Evolutionary conservation across 1,284 basidiomycete species (phyloP).

Genomic region (Gastroboletus turbinatus): DNA sequence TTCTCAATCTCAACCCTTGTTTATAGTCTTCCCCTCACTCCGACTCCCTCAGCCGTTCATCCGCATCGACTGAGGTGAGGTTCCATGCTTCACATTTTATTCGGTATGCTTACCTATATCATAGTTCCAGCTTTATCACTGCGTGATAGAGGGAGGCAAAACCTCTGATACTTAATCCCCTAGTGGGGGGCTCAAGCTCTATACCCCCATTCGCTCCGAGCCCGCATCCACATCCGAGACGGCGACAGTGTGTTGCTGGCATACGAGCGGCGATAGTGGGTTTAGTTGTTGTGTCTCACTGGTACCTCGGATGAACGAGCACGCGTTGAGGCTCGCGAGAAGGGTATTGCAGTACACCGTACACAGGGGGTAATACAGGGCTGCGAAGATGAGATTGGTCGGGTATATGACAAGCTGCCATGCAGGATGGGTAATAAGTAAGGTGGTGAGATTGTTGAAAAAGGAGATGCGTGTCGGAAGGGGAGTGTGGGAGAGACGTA

Average conservation of each 20-base stretch:
- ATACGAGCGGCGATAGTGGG: constrained; percentile 2
- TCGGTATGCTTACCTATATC: too few relatives aligned
- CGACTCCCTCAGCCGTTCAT: too few relatives aligned
- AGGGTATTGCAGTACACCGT: constrained; percentile 36
- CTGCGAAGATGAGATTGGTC: constrained; percentile 23
- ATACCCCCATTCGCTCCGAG: constrained; percentile 1
- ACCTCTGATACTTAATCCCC: too few relatives aligned
- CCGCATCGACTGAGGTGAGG: too few relatives aligned
- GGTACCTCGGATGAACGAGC: constrained; percentile 15
- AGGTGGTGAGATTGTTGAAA: not conserved
- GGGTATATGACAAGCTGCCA: constrained; percentile 26
- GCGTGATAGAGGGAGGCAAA: too few relatives aligned
- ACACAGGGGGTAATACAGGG: constrained; percentile 32
- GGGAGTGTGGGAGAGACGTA: constrained; percentile 2
- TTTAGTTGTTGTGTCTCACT: not conserved
- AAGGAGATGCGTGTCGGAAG: not conserved
- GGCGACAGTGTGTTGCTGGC: not conserved
- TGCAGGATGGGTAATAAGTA: not conserved
- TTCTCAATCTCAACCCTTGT: too few relatives aligned
- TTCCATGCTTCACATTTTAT: too few relatives aligned
- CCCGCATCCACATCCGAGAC: not conserved
- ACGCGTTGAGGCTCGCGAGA: constrained; percentile 33
- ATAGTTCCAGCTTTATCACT: too few relatives aligned
- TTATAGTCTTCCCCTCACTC: too few relatives aligned
- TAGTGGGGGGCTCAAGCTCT: not conserved